These are phyloP conservation scores for Fragosphaeria purpurea DNA, from an alignment of 2,329 filamentous ascomycete species.

Conservation along the genomic window DNA sequence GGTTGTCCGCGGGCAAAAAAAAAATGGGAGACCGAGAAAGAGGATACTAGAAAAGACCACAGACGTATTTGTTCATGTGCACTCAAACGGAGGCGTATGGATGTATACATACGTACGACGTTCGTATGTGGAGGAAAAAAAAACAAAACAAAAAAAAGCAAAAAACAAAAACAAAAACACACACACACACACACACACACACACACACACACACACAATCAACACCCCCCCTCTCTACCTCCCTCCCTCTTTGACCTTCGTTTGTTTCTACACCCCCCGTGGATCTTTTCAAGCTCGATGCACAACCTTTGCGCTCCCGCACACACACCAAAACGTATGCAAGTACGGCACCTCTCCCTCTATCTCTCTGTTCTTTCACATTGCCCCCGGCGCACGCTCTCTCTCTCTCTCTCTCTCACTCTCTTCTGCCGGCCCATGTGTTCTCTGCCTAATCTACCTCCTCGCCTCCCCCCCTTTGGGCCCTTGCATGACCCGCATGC, in stretches of 20 bases:
- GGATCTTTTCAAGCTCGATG: neutral
- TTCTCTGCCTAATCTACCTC: no score
- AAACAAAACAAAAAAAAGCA: neutral
- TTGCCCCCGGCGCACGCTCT: neutral
- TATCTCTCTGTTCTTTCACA: neutral
- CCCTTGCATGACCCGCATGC: slow-evolving; percentile 6
- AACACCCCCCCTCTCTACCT: neutral
- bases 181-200: no score
- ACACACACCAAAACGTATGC: neutral
- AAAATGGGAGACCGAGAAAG: neutral
- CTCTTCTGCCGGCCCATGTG: neutral
- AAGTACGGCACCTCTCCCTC: neutral
- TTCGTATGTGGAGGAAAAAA: neutral
- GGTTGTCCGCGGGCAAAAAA: neutral
- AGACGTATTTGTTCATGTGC: no score
- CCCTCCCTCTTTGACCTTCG: neutral
- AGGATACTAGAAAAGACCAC: no score
- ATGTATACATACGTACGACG: no score
- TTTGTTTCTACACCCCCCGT: neutral
- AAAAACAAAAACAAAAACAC: neutral
- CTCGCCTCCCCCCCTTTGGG: neutral
- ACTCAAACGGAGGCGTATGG: no score
- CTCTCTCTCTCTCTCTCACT: neutral
- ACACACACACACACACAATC: neutral
- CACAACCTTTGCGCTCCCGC: neutral